Base-by-base conservation (phyloP, 2,329 filamentous ascomycete species). In the Hymenoscyphus scutula region DNA sequence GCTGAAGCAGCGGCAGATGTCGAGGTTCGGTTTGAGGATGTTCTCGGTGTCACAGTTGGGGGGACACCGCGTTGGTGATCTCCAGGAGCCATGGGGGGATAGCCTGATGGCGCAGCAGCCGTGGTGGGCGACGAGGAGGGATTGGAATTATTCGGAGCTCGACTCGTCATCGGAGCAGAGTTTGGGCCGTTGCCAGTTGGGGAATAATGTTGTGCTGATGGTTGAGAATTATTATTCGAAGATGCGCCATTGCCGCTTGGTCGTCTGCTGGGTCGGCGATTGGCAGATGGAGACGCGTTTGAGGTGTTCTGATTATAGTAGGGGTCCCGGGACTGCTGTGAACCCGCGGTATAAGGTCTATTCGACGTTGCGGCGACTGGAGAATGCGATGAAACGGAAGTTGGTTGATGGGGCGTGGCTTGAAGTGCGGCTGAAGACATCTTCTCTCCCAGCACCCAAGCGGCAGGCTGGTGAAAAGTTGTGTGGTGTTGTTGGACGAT, bases 11-110 rank as follows among this genome's bases (percentile, higher is more conserved):
- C 78, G 76, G 69, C 64, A 27, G 66, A 62, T 51, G 69, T 64
- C 48, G 67, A 53, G 59, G 41, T 82, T 67, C 87, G 84, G 67
- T 86, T 89, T 53, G 91, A 95, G 15, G 92, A 96, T 7, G 90
- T 93, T 72, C 92, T 86, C 38, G 91, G 90, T 56, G 90, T 92
- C 61, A 89, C 88, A 69, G 91, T 82, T 27, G 90, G 89, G 59
- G 89, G 86, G 78, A 83, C 86, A 76, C 80, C 84, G 77, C 78
- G 84, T 77, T 80, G 79, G 71, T 81, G 80, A 71, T 83, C 82
- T 65, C 80, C 78, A 25, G 70, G 70, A 55, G 72, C 65, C 71
- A 73, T 73, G 34, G 61, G 51, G 29, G 65, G 53, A 64, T 69
- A 68, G 25, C n/a, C 34, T 23, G 54, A 34, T 23, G 79, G 70